phyloP scores from a whole-genome alignment of 169 alveolate genomes.

The Cyclospora cayetanensis region DNA sequence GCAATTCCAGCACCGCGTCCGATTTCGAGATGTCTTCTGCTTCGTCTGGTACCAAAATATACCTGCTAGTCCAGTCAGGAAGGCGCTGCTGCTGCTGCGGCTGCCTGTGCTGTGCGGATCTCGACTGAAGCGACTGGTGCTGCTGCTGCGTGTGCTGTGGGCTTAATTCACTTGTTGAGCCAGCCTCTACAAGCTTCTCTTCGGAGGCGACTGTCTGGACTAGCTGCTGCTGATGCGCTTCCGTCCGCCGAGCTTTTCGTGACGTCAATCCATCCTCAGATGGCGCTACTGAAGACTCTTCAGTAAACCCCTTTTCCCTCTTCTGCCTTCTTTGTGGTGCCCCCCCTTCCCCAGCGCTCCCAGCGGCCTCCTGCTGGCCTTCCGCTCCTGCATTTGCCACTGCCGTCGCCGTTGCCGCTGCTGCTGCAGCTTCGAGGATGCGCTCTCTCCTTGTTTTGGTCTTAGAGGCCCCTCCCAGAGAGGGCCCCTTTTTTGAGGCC shows the following conservation, averaged over 20 bases:
- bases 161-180: background rate
- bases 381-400: background rate
- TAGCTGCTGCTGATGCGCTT: background rate
- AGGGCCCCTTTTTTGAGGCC: background rate
- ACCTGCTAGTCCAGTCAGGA: constrained; percentile 4
- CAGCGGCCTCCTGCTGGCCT: background rate
- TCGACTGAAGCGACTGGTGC: constrained; percentile 16
- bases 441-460: background rate
- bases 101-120: constrained; percentile 32
- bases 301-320: background rate
- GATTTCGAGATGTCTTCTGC: background rate
- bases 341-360: background rate
- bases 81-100: background rate
- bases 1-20: background rate
- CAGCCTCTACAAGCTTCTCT: background rate
- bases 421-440: background rate
- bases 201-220: background rate
- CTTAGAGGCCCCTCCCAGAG: background rate
- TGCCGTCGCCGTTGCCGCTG: background rate
- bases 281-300: background rate
- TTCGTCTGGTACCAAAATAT: background rate
- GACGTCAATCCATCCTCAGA: background rate
- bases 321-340: background rate
- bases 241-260: background rate
- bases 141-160: constrained; percentile 16